Conservation (phyloP, 192 early-diverging fungal species). For the Rhizophagus sp. region DNA sequence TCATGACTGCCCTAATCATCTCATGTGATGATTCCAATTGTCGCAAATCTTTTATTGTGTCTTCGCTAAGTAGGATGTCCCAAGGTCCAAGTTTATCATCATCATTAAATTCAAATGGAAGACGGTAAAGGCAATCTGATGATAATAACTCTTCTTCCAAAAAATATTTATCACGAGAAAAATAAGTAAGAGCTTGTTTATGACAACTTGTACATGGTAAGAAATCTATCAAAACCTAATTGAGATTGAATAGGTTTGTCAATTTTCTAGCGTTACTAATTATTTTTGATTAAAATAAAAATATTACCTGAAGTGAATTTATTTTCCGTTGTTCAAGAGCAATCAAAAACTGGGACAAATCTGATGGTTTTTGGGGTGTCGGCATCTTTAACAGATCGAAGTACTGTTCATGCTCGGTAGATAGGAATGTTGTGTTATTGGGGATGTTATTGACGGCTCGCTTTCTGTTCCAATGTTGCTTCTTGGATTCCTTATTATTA, state of each 20-base stretch:
- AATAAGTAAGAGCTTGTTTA: background rate
- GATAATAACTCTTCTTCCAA: background rate
- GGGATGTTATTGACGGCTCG: too few species aligned
- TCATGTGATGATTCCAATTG: slow-evolving; percentile 8
- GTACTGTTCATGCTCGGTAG: background rate
- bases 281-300: background rate
- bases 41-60: slow-evolving; percentile 15
- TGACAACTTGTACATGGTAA: slow-evolving; percentile 10
- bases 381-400: background rate
- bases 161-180: slow-evolving; percentile 20
- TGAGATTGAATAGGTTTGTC: background rate
- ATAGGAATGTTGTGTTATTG: background rate
- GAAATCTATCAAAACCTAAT: slow-evolving; percentile 7
- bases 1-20: slow-evolving; percentile 8
- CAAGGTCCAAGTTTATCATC: slow-evolving; percentile 15
- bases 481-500: background rate
- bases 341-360: background rate
- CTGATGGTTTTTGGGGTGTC: background rate
- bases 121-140: background rate
- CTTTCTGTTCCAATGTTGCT: background rate
- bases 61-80: slow-evolving; percentile 25
- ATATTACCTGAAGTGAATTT: background rate
- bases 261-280: background rate
- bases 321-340: slow-evolving; percentile 6
- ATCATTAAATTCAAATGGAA: slow-evolving; percentile 29